Base-by-base conservation (phyloP, 371 early-diverging fungal species). In the Fennellomyces sp. region DNA sequence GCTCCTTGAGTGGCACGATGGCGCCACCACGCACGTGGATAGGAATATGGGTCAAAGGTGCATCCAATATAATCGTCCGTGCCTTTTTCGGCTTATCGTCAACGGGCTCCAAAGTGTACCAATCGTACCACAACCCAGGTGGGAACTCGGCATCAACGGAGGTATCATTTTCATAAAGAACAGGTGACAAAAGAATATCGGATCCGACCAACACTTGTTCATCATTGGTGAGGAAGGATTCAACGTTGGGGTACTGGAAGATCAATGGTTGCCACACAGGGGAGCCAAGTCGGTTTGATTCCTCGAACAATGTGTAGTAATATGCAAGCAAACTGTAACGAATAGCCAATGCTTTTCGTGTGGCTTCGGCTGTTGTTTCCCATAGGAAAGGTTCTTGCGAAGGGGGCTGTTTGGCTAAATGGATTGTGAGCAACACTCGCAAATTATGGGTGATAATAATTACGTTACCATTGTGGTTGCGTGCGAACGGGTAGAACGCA, bases 401-500 rank as follows among this genome's bases (percentile, higher is more conserved):
- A 12, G 8, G 25, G 8, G 38, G 45, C 5, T 10, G 21, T n/a
- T 42, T 42, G 7, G 45, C 45, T 42, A 23, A 33, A 6, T n/a
- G n/a, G n/a, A n/a, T n/a, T n/a, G n/a, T n/a, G n/a, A n/a, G n/a
- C n/a, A n/a, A n/a, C n/a, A n/a, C n/a, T n/a, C n/a, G n/a, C n/a
- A n/a, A n/a, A n/a, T n/a, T n/a, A n/a, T n/a, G n/a, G n/a, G n/a
- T n/a, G n/a, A n/a, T n/a, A n/a, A n/a, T n/a, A n/a, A 23, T 2
- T 15, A 13, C 50, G 13, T 36, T 45, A 29, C 39, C 38, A 47
- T 87, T 87, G 54, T 91, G 91, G 59, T 89, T 89, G 19, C 91
- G 80, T 64, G 83, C 81, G 69, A 92, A 92, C 2, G 93, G 91
- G 57, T 90, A 88, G 60, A 92, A 86, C 13, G 89, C 72, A 4